Evolutionary conservation across 129 eudicot species (phyloP).

Genomic region (Erigeron canadensis): DNA sequence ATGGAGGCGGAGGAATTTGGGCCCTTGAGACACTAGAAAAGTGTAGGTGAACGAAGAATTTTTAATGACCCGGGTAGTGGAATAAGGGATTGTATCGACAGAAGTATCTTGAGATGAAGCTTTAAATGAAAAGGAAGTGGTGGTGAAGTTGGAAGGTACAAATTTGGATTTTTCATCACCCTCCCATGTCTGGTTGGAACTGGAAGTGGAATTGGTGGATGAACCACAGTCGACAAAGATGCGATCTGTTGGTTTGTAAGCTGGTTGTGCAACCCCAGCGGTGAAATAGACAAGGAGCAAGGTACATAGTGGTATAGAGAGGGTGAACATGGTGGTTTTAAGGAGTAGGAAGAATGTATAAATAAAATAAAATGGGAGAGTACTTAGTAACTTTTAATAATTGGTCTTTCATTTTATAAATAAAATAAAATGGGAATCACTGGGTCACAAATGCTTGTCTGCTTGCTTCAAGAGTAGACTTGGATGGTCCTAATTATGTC

Average conservation of each 20-base stretch:
- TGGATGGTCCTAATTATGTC: too few relatives aligned
- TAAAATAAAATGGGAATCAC: too few relatives aligned
- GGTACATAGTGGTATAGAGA: too few relatives aligned
- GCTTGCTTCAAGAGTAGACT: too few relatives aligned
- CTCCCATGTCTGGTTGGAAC: conserved; percentile 28
- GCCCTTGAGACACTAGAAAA: conserved; percentile 37
- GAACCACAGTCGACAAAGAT: conserved; percentile 37
- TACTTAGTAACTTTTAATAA: too few relatives aligned
- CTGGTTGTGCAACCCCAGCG: conserved; percentile 20
- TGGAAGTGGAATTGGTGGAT: neutral
- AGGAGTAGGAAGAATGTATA: too few relatives aligned
- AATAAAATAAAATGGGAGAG: too few relatives aligned
- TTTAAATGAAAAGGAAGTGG: neutral
- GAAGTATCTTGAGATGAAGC: neutral
- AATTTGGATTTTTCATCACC: conserved; percentile 29
- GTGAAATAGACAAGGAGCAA: conserved; percentile 6
- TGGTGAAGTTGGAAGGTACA: neutral
- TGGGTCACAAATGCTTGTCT: too few relatives aligned
- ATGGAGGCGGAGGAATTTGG: conserved; percentile 60
- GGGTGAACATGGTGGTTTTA: neutral
- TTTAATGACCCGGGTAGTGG: conserved; percentile 37
- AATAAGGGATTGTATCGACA: conserved; percentile 22
- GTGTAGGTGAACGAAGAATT: conserved; percentile 38
- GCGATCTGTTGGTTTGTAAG: conserved; percentile 33
- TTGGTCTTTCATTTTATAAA: too few relatives aligned